These are phyloP conservation scores for Candida adriatica DNA, from an alignment of 805 yeast species.

Conservation along the genomic window DNA sequence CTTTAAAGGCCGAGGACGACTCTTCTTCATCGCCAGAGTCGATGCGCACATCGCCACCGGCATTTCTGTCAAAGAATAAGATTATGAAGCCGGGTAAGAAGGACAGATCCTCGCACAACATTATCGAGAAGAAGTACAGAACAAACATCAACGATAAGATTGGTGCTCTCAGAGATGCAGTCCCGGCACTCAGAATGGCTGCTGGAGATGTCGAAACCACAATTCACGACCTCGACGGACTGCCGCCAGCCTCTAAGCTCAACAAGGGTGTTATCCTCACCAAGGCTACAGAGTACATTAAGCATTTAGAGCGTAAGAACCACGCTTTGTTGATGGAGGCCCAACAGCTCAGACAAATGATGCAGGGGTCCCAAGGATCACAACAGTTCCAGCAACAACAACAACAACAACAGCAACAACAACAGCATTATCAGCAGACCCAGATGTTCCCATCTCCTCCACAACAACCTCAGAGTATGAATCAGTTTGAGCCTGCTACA, in stretches of 20 bases:
- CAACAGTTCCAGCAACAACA: conserved; percentile 11
- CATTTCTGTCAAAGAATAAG: conserved; percentile 4
- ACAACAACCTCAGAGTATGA: conserved; percentile 3
- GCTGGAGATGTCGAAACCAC: conserved; percentile 39
- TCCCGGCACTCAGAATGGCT: conserved; percentile 67
- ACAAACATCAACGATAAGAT: conserved; percentile 72
- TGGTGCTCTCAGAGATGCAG: conserved; percentile 62
- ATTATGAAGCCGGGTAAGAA: conserved; percentile 37
- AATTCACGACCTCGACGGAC: conserved; percentile 58
- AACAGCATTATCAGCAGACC: conserved; percentile 7
- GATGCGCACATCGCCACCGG: conserved; percentile 4
- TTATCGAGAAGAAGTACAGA: conserved; percentile 76
- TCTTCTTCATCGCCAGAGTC: conserved; percentile 5
- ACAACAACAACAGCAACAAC: conserved; percentile 9
- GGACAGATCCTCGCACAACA: conserved; percentile 63
- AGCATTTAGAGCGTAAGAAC: conserved; percentile 48
- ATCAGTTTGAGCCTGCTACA: conserved; percentile 20
- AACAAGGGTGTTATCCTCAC: conserved; percentile 74
- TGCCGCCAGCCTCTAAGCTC: conserved; percentile 66
- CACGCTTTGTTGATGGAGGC: conserved; percentile 43
- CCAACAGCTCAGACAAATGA: conserved; percentile 33
- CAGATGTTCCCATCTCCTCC: conserved; percentile 5
- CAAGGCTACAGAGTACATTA: conserved; percentile 75
- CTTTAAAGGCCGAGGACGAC: conserved; percentile 3
- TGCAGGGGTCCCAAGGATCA: conserved; percentile 2